A percentile compares a stretch with the other conserved stretches of the same genome.
These are phyloP conservation scores for Cyberlindnera subsufficiens DNA, from an alignment of 805 yeast genomes.

Conservation along the genomic window DNA sequence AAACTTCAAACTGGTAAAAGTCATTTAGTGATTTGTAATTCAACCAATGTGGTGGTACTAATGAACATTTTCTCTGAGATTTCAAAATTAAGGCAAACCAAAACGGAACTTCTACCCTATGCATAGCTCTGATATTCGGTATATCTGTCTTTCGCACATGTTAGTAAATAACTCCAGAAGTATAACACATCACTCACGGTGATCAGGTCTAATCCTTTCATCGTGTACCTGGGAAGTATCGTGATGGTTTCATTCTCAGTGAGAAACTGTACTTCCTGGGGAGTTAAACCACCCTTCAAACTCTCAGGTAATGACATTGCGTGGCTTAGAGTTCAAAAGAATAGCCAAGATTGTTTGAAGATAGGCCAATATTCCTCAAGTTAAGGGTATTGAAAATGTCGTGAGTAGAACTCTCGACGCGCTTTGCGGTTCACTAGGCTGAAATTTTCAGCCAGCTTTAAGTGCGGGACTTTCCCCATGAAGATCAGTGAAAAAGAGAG, in stretches of 20 bases:
- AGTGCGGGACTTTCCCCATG: no score
- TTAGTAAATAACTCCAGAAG: conserved; percentile 4
- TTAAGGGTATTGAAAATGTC: no score
- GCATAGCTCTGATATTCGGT: conserved; percentile 61
- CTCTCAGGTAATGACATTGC: conserved; percentile 59
- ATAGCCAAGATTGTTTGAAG: neutral
- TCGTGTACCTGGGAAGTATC: conserved; percentile 72
- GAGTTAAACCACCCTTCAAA: conserved; percentile 52
- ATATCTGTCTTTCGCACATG: conserved; percentile 31
- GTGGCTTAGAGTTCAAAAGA: neutral
- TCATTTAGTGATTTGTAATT: conserved; percentile 45
- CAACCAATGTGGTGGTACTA: conserved; percentile 86
- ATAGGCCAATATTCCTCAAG: no score
- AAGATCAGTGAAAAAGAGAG: no score
- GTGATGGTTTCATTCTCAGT: conserved; percentile 75
- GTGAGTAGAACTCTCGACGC: no score
- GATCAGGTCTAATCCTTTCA: conserved; percentile 58
- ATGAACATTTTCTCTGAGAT: conserved; percentile 78
- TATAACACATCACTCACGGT: conserved; percentile 28
- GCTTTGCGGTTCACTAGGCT: no score
- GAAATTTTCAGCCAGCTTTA: no score
- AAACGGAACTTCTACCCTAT: conserved; percentile 65
- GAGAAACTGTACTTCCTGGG: conserved; percentile 74
- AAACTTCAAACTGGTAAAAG: conserved; percentile 62
- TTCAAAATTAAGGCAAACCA: conserved; percentile 86